phyloP scores from a whole-genome alignment of 306 rosid species.

The Vicia villosa region DNA sequence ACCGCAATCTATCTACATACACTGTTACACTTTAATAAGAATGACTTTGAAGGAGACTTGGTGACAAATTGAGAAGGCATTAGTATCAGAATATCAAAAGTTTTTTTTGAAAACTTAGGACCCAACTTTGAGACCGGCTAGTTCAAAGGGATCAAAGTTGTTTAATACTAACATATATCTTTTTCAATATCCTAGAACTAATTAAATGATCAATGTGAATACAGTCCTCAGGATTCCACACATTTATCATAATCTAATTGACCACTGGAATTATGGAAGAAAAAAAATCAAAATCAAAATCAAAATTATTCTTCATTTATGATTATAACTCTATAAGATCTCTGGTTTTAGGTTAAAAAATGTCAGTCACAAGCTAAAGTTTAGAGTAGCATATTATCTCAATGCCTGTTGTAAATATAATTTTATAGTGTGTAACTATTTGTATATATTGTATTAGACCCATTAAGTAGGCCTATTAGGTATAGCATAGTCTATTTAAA shows the following conservation, averaged over 20 bases:
- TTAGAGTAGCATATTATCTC: constrained; percentile 14
- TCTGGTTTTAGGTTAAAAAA: constrained; percentile 15
- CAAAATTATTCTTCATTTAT: constrained; percentile 10
- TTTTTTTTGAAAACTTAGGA: no score
- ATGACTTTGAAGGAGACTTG: constrained; percentile 22
- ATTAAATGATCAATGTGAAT: constrained; percentile 14
- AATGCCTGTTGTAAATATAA: background rate
- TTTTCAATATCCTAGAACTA: constrained; percentile 27
- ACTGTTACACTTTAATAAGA: background rate
- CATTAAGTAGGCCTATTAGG: background rate
- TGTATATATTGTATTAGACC: background rate
- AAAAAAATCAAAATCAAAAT: constrained; percentile 7
- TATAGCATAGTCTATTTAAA: background rate
- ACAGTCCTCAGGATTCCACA: constrained; percentile 10
- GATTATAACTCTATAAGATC: constrained; percentile 1
- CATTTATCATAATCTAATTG: constrained; percentile 20
- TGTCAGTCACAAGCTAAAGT: constrained; percentile 16
- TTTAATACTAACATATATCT: constrained; percentile 20
- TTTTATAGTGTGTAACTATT: background rate
- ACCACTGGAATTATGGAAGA: background rate
- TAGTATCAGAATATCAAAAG: background rate
- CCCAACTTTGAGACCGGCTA: no score
- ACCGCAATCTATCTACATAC: background rate
- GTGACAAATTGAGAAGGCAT: constrained; percentile 23
- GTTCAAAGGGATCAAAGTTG: background rate